Conservation (phyloP, 805 yeast species). For the Candida silvicultrix region DNA sequence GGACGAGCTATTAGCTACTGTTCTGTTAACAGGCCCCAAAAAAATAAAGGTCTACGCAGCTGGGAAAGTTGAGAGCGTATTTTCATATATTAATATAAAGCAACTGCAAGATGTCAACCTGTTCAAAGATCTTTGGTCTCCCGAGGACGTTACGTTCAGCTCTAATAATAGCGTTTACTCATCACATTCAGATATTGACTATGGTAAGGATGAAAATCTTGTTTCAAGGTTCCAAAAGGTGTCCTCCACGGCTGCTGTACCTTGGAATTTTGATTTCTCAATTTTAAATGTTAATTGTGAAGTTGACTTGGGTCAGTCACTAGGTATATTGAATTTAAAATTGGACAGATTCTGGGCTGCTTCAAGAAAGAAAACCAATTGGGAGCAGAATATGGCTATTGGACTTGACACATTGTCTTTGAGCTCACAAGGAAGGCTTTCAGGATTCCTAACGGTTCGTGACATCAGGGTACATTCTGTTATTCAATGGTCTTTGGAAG, state of each 20-base stretch:
- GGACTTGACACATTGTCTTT: constrained; percentile 50
- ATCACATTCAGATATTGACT: not conserved
- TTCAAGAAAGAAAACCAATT: constrained; percentile 55
- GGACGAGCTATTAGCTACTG: constrained; percentile 40
- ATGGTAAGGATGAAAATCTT: constrained; percentile 15
- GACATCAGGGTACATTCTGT: constrained; percentile 54
- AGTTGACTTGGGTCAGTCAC: constrained; percentile 77
- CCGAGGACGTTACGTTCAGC: constrained; percentile 20
- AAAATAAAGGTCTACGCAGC: constrained; percentile 39
- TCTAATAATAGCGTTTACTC: constrained; percentile 19
- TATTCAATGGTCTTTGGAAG: constrained; percentile 59
- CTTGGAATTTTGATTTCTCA: constrained; percentile 63
- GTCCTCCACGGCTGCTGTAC: constrained; percentile 57
- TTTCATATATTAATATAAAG: constrained; percentile 64
- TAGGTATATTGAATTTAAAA: constrained; percentile 56
- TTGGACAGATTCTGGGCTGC: constrained; percentile 63
- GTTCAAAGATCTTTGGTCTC: constrained; percentile 79
- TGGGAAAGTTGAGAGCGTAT: constrained; percentile 47
- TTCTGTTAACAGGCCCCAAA: constrained; percentile 39
- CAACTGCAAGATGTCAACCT: constrained; percentile 83
- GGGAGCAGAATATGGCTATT: constrained; percentile 65
- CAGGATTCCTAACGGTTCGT: constrained; percentile 54
- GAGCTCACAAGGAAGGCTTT: constrained; percentile 69
- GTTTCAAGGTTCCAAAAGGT: constrained; percentile 49
- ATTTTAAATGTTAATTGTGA: constrained; percentile 45